Evolutionary conservation across 345 rosid species (phyloP).

Genomic region (Orychophragmus violaceus): DNA sequence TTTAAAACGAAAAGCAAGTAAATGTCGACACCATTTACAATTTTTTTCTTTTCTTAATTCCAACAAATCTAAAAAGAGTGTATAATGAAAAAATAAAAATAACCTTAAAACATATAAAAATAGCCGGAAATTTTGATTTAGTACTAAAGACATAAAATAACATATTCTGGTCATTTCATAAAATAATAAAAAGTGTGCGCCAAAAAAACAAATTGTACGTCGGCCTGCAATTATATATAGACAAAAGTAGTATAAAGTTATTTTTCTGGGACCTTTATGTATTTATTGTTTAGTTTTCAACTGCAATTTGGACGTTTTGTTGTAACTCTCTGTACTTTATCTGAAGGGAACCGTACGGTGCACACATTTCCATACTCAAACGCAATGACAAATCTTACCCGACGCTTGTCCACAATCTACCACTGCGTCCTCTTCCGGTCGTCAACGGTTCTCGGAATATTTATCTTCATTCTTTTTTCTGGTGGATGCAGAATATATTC

Average conservation of each 20-base stretch:
- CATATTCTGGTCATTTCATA: too few relatives aligned
- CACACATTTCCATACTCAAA: not conserved
- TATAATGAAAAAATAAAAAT: too few relatives aligned
- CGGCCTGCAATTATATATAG: not conserved
- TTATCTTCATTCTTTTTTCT: not conserved
- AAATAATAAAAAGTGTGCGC: not conserved
- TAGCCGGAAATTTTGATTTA: too few relatives aligned
- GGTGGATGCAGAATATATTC: conserved; percentile 3
- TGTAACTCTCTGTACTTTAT: conserved; percentile 19
- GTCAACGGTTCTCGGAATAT: not conserved
- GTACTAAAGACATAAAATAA: too few relatives aligned
- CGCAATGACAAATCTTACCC: not conserved
- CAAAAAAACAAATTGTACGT: not conserved
- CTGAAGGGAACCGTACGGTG: conserved; percentile 28
- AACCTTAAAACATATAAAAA: too few relatives aligned
- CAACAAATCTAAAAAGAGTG: not conserved
- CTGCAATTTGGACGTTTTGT: conserved; percentile 1
- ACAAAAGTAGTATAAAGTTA: not conserved
- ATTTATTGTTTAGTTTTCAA: not conserved
- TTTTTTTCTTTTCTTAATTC: not conserved
- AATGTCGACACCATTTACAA: not conserved
- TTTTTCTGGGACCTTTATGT: not conserved
- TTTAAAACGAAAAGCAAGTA: not conserved
- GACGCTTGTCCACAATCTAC: not conserved
- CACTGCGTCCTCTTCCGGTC: not conserved